phyloP scores from a whole-genome alignment of 78 protist genomes.

The Dictyostelium firmibasis region DNA sequence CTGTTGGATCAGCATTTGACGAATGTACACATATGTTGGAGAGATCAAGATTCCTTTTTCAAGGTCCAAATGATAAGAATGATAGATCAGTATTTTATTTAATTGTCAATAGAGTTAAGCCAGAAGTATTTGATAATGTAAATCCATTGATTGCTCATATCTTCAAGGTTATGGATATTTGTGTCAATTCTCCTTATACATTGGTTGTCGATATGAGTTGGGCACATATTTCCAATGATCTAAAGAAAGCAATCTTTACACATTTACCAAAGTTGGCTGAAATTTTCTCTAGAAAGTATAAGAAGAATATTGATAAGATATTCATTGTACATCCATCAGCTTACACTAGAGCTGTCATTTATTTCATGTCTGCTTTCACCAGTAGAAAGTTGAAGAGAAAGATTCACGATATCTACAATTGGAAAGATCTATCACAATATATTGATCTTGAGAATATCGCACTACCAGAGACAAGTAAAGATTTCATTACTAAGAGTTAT shows the following conservation, averaged over 20 bases:
- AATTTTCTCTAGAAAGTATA: slow-evolving; percentile 73
- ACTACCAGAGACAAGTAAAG: slow-evolving; percentile 75
- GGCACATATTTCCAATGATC: slow-evolving; percentile 52
- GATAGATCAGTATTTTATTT: slow-evolving; percentile 74
- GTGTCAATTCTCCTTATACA: slow-evolving; percentile 42
- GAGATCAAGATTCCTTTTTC: slow-evolving; percentile 77
- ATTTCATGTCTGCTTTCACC: slow-evolving; percentile 60
- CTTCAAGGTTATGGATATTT: slow-evolving; percentile 61
- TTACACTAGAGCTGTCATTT: slow-evolving; percentile 67
- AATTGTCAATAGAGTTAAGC: slow-evolving; percentile 53
- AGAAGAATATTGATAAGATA: slow-evolving; percentile 69
- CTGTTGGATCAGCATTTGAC: slow-evolving; percentile 27
- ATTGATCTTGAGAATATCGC: slow-evolving; percentile 64
- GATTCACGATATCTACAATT: slow-evolving; percentile 75
- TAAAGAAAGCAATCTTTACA: slow-evolving; percentile 38
- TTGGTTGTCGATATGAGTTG: slow-evolving; percentile 81
- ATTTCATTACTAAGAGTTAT: slow-evolving; percentile 77
- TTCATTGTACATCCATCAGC: slow-evolving; percentile 81
- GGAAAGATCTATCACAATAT: slow-evolving; percentile 66
- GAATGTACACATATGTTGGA: slow-evolving; percentile 58
- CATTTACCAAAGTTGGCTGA: slow-evolving; percentile 65
- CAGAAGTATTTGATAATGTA: slow-evolving; percentile 54
- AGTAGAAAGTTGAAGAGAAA: slow-evolving; percentile 67
- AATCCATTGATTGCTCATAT: slow-evolving; percentile 81
- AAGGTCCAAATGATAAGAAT: slow-evolving; percentile 73